A percentile compares a stretch with the other conserved stretches of the same genome.
phyloP scores from a whole-genome alignment of 163 green algal genomes.

The Scenedesmus sp. region DNA sequence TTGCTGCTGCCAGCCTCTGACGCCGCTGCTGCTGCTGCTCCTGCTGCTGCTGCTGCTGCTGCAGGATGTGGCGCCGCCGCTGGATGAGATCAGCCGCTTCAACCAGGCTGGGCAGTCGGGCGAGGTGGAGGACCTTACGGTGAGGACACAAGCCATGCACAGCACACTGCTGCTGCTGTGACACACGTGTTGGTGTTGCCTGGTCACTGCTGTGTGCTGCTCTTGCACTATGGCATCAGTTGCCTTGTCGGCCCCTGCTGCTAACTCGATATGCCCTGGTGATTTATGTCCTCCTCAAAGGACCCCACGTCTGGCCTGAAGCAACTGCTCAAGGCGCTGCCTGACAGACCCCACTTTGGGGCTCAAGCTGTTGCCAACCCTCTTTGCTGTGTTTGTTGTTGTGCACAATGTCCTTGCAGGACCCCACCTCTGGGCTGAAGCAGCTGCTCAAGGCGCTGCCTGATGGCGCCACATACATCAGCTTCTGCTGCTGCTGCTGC shows the following conservation, averaged over 20 bases:
- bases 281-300: neutral
- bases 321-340: slow-evolving; percentile 46
- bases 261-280: neutral
- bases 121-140: slow-evolving; percentile 49
- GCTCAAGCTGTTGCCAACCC: neutral
- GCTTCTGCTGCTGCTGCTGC: neutral
- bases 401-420: slow-evolving; percentile 16
- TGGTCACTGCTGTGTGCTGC: neutral
- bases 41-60: neutral
- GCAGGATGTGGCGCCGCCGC: slow-evolving; percentile 59
- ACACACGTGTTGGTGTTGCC: neutral
- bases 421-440: slow-evolving; percentile 20
- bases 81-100: slow-evolving; percentile 94
- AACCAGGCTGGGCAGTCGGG: slow-evolving; percentile 66
- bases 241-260: neutral
- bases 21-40: slow-evolving; percentile 27
- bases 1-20: neutral
- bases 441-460: slow-evolving; percentile 47
- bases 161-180: neutral
- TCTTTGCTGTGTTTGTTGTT: neutral
- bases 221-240: neutral
- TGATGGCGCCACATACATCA: neutral
- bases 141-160: neutral
- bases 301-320: slow-evolving; percentile 24
- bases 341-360: slow-evolving; percentile 1